Evolutionary conservation across 2,329 filamentous ascomycete species (phyloP), one percentile per base, ranked within the genome.

Genomic region (Pseudovirgaria hyperparasitica): DNA sequence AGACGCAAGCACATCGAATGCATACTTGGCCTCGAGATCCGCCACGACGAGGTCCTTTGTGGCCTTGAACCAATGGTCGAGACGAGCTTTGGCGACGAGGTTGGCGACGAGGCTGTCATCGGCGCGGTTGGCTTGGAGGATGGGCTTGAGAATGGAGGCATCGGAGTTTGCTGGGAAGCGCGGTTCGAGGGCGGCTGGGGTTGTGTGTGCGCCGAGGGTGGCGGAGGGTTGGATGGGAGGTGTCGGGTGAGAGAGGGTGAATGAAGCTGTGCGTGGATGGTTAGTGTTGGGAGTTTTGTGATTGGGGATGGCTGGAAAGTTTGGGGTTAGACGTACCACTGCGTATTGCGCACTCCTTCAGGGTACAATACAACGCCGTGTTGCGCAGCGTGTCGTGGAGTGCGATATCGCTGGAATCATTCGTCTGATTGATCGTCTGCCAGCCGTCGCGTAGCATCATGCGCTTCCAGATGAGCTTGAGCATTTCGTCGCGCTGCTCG

Each of bases 371-470:
- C 5, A 84, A 61, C 16, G 75, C 64, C 4, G 84, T 92, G 13
- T 42, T 29, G 9, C 42, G 37, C 9, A 92, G 55, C 11, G 70
- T 60, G 16, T 67, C 63, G 28, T 74, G 62, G 16, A 84, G 69
- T 35, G 80, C 67, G 3, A 61, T 57, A 43, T 92, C 85, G 30
- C 73, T 72, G 46, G 81, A 78, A 32, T 77, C 64, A 25, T 76
- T 72, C 1, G 80, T 87, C 38, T 82, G 73, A 45, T 90, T 87
- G 46, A 92, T 69, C 32, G 61, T 63, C 15, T 68, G 61, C 90
- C 90, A 98, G 46, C 94, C 72, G 49, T 94, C 86, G 26, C 76
- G 72, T 38, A 87, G 67, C 43, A 80, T 80, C 34, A 84, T 77
- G 28, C 90, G 73, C 46, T 90, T 78, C 90, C 90, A 98, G 35